Conservation (phyloP, 371 early-diverging fungal species). For the Mucor irregularis region DNA sequence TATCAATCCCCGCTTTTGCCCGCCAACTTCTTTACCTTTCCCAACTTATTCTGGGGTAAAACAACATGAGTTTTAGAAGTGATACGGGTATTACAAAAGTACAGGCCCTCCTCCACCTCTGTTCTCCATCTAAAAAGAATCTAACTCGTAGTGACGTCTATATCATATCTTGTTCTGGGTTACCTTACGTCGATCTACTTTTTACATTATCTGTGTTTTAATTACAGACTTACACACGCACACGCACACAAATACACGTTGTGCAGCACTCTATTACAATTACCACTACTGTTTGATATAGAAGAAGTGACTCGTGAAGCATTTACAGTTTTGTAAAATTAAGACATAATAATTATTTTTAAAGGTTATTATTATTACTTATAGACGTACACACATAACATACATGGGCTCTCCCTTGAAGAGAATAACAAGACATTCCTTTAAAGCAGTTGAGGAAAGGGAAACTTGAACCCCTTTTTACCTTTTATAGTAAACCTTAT, state of each 20-base stretch:
- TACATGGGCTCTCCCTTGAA: conserved; percentile 8
- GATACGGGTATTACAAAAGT: neutral
- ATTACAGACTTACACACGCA: conserved; percentile 2
- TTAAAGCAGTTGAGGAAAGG: too few relatives aligned
- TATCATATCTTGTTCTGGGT: too few relatives aligned
- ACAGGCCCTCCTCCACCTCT: neutral
- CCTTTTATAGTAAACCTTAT: too few relatives aligned
- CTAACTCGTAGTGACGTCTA: too few relatives aligned
- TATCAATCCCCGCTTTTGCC: conserved; percentile 24
- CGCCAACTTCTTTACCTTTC: conserved; percentile 25
- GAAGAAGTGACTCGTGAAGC: conserved; percentile 24
- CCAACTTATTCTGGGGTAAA: too few relatives aligned
- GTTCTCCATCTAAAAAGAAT: too few relatives aligned
- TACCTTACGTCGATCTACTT: conserved; percentile 22
- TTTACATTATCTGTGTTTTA: neutral
- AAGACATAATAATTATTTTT: neutral
- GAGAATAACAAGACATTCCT: neutral
- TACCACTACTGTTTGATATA: too few relatives aligned
- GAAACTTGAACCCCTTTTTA: too few relatives aligned
- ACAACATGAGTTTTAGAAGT: too few relatives aligned
- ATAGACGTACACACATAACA: too few relatives aligned
- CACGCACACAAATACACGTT: too few relatives aligned
- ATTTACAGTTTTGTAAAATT: conserved; percentile 14
- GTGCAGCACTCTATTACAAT: conserved; percentile 14
- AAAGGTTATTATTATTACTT: too few relatives aligned